phyloP scores from a whole-genome alignment of 176 grass and related monocot species.

The Raddia guianensis region DNA sequence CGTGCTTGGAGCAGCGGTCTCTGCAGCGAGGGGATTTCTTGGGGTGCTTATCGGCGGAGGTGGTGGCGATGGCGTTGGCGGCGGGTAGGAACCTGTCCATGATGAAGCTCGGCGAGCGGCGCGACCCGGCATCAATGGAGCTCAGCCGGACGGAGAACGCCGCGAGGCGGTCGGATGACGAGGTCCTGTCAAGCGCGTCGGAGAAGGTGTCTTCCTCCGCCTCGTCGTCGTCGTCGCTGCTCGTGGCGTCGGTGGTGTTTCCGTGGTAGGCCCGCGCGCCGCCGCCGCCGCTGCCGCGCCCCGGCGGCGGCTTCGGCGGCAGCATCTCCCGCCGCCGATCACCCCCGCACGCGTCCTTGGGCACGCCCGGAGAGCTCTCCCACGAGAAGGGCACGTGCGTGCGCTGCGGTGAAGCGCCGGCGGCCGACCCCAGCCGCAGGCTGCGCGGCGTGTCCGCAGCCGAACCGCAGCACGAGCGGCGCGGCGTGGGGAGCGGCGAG shows the following conservation, averaged over 20 bases:
- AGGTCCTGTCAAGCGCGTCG: slow-evolving; percentile 66
- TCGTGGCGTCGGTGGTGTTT: slow-evolving; percentile 49
- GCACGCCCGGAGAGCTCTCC: slow-evolving; percentile 87
- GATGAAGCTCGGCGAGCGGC: slow-evolving; percentile 72
- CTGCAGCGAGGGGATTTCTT: slow-evolving; percentile 31
- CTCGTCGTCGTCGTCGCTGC: slow-evolving; percentile 40
- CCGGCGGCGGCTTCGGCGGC: slow-evolving; percentile 64
- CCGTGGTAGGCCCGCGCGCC: not conserved
- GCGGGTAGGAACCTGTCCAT: slow-evolving; percentile 96
- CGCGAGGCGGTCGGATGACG: slow-evolving; percentile 68
- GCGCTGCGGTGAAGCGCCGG: slow-evolving; percentile 45
- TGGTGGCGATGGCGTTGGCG: slow-evolving; percentile 75
- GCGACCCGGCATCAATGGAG: slow-evolving; percentile 60
- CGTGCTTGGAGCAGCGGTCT: slow-evolving; percentile 18
- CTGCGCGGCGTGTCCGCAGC: slow-evolving; percentile 29
- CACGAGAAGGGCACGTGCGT: slow-evolving; percentile 83
- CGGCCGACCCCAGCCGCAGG: not conserved
- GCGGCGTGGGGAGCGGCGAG: slow-evolving; percentile 75
- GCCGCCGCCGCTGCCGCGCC: slow-evolving; percentile 14
- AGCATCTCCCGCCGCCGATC: slow-evolving; percentile 5
- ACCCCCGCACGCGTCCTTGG: slow-evolving; percentile 36
- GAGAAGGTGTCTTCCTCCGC: slow-evolving; percentile 55
- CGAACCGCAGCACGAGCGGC: slow-evolving; percentile 64
- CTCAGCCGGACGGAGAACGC: slow-evolving; percentile 66
- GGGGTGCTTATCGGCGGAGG: slow-evolving; percentile 44